Evolutionary conservation across 257 asterid genomes (phyloP), one percentile per base, ranked within the genome.

Genomic region (Ilex aquifolium): DNA sequence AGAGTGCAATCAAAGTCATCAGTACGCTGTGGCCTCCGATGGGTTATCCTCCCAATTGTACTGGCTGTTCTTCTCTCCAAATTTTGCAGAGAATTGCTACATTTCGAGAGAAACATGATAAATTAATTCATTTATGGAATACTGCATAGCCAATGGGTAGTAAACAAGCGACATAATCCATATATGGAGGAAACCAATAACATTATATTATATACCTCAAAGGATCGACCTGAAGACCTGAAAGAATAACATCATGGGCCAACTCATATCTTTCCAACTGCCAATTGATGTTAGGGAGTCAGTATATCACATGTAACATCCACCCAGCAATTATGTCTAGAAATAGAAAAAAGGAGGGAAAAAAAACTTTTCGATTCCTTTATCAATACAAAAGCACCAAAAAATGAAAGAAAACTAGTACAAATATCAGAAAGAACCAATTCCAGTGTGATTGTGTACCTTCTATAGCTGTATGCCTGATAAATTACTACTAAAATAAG

Each of bases 1-100:
- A 93, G 82, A 63, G 97, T 90, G 74, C 99, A 93, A 77, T 93
- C 97, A 69, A 87, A 93, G 64, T 93, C 97, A 82, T 90, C 99
- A 67, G 86, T 84, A 2, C 90, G 93, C 31, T 78, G 81, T 65
- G 91, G 83, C 61, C 59, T 82, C 62, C 66, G 83, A 64, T 77
- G 82, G 73, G 62, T 84, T 79, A 87, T 86, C 80, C 76, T 79
- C 44, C 71, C 71, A 69, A 71, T 63, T 36, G 74, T 60, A 66
- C 66, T 65, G 67, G 69, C 68, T 50, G 72, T 73, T 48, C 70
- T 69, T 69, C 74, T 86, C 83, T 88, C 85, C 63, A 93, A 79
- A 72, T 73, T 84, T 51, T 63, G 67, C 63, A 93, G 96, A 63
- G 83, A 76, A 62, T 61, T 74, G 77, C 97, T 93, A 74, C 75